Conservation (phyloP, 1,284 basidiomycete species). For the Leccinum insigne region DNA sequence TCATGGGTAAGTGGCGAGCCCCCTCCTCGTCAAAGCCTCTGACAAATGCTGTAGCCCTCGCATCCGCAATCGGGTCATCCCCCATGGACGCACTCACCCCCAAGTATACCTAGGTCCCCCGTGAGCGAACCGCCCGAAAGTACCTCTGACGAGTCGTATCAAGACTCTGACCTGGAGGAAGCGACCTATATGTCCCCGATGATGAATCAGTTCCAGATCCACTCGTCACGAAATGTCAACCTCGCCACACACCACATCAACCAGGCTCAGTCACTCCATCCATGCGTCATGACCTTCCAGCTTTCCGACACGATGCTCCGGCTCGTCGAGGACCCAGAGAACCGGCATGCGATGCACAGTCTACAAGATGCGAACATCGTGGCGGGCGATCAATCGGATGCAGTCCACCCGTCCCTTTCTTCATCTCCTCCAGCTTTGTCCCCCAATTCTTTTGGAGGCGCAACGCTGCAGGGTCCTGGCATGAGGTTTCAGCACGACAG, state of each 20-base stretch:
- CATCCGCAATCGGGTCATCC: conserved; percentile 18
- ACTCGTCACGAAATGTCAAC: conserved; percentile 14
- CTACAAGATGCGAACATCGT: conserved; percentile 19
- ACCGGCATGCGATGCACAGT: conserved; percentile 19
- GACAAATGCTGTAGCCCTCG: conserved; percentile 23
- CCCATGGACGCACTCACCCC: conserved; percentile 18
- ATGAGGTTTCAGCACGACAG: conserved; percentile 27
- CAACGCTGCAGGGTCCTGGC: conserved; percentile 27
- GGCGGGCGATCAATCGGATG: conserved; percentile 17
- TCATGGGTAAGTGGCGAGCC: conserved; percentile 26
- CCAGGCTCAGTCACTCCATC: conserved; percentile 21
- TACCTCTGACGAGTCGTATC: conserved; percentile 34
- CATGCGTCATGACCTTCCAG: conserved; percentile 33
- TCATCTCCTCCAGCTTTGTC: conserved; percentile 4
- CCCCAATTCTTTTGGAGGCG: conserved; percentile 6
- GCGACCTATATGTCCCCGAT: conserved; percentile 32
- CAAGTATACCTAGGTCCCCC: conserved; percentile 25
- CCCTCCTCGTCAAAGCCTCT: conserved; percentile 12
- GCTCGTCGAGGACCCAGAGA: conserved; percentile 33
- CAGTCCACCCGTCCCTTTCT: conserved; percentile 8
- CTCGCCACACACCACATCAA: conserved; percentile 7
- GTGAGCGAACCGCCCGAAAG: conserved; percentile 34
- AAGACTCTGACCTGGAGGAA: conserved; percentile 34
- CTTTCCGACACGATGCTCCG: conserved; percentile 28
- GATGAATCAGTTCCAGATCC: conserved; percentile 34